Conservation (phyloP, 2,329 filamentous ascomycete species). For the Penicillium sclerotiorum region DNA sequence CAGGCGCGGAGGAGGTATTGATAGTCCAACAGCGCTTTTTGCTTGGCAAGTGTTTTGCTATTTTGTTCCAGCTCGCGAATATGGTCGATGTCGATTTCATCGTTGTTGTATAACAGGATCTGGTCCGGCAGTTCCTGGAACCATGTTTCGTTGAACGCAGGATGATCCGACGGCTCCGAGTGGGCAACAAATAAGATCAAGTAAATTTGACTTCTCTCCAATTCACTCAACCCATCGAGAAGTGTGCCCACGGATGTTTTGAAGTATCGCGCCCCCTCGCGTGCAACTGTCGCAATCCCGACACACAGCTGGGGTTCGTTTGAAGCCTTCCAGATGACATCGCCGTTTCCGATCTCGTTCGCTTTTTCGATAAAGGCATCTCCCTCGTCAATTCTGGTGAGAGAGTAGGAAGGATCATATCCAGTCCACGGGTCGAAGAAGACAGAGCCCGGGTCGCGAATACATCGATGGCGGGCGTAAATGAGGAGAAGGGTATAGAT, state of each 20-base stretch:
- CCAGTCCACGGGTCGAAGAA: slow-evolving; percentile 32
- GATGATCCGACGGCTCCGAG: slow-evolving; percentile 44
- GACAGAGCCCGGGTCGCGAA: slow-evolving; percentile 33
- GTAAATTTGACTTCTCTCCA: slow-evolving; percentile 46
- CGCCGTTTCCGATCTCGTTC: slow-evolving; percentile 8
- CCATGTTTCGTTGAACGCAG: slow-evolving; percentile 47
- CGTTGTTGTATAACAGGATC: slow-evolving; percentile 23
- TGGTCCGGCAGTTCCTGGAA: slow-evolving; percentile 42
- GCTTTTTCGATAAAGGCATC: slow-evolving; percentile 25
- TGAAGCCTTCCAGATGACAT: slow-evolving; percentile 5
- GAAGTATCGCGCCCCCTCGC: slow-evolving; percentile 45
- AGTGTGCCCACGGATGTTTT: slow-evolving; percentile 48
- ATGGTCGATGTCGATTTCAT: not conserved
- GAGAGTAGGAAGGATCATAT: slow-evolving; percentile 31
- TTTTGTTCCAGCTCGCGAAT: not conserved
- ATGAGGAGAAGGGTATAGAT: slow-evolving; percentile 27
- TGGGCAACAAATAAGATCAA: slow-evolving; percentile 51
- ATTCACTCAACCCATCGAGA: slow-evolving; percentile 44
- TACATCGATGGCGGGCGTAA: slow-evolving; percentile 25
- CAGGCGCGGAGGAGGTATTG: slow-evolving; percentile 32
- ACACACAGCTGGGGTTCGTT: slow-evolving; percentile 39
- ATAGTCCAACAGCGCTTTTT: slow-evolving; percentile 2
- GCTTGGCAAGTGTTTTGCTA: not conserved
- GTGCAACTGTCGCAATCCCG: slow-evolving; percentile 47
- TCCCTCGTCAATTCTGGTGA: slow-evolving; percentile 24